Conservation (phyloP, 305 asterid species). For the Striga hermonthica region DNA sequence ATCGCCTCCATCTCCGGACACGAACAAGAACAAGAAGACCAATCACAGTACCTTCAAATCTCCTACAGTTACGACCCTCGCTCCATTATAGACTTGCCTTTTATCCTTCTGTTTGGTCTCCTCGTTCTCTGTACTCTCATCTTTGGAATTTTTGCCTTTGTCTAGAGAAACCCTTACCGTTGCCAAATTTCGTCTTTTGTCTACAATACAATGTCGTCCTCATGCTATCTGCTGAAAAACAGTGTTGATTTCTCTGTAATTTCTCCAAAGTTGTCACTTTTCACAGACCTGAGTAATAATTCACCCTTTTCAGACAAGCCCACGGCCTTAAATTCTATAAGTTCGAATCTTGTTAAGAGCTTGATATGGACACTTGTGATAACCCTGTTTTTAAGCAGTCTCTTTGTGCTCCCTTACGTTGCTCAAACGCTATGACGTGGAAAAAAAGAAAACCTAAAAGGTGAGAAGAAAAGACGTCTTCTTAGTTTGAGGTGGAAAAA, state of each 20-base stretch:
- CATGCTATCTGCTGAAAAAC: conserved; percentile 44
- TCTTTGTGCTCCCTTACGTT: conserved; percentile 57
- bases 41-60: conserved; percentile 73
- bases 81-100: conserved; percentile 56
- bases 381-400: conserved; percentile 60
- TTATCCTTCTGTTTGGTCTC: conserved; percentile 56
- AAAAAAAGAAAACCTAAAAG: too few relatives aligned
- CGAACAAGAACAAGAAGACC: conserved; percentile 52
- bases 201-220: conserved; percentile 51
- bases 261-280: background rate
- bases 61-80: conserved; percentile 78
- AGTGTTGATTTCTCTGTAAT: too few relatives aligned
- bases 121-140: conserved; percentile 63
- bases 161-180: conserved; percentile 61
- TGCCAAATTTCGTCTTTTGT: conserved; percentile 43
- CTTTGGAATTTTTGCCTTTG: conserved; percentile 76
- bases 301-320: conserved; percentile 26
- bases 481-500: too few relatives aligned
- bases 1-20: conserved; percentile 44
- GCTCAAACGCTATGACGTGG: conserved; percentile 52
- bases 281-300: conserved; percentile 1
- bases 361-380: conserved; percentile 29
- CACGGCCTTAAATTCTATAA: conserved; percentile 30
- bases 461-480: too few relatives aligned
- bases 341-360: conserved; percentile 49